Percentiles rank a stretch among this genome's conserved stretches.
These are phyloP conservation scores for Endogone sp. DNA, from an alignment of 192 early-diverging fungal species.

Conservation along the genomic window DNA sequence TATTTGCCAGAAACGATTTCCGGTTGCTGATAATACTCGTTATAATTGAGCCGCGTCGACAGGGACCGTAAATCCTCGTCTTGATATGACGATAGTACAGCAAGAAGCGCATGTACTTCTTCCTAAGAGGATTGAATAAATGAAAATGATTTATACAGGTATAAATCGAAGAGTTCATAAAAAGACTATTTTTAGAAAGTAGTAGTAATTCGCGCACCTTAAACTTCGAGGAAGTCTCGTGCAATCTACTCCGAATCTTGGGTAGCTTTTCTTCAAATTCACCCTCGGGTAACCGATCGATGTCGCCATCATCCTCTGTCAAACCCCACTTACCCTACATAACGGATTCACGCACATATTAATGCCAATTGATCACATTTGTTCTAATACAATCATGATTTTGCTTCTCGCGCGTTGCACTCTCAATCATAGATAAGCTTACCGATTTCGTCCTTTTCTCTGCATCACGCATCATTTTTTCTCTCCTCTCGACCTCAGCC, in stretches of 20 bases:
- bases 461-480: slow-evolving; percentile 6
- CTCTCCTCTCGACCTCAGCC: slow-evolving; percentile 31
- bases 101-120: slow-evolving; percentile 33
- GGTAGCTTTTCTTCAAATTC: slow-evolving; percentile 1
- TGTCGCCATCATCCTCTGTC: not conserved
- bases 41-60: slow-evolving; percentile 79
- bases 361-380: no score
- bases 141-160: not conserved
- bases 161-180: slow-evolving; percentile 3
- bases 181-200: no score
- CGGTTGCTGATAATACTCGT: slow-evolving; percentile 51
- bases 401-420: not conserved
- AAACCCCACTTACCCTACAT: slow-evolving; percentile 1
- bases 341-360: not conserved
- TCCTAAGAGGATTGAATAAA: slow-evolving; percentile 21
- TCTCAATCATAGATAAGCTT: not conserved
- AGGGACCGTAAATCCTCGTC: slow-evolving; percentile 72
- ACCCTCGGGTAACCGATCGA: not conserved
- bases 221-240: slow-evolving; percentile 15
- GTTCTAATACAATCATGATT: no score
- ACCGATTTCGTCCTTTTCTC: not conserved
- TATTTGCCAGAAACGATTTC: not conserved
- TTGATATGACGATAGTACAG: slow-evolving; percentile 45
- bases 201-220: slow-evolving; percentile 24
- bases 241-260: slow-evolving; percentile 19